Conservation (phyloP, 1,139 yeast genomes). For the Pichia sp. region DNA sequence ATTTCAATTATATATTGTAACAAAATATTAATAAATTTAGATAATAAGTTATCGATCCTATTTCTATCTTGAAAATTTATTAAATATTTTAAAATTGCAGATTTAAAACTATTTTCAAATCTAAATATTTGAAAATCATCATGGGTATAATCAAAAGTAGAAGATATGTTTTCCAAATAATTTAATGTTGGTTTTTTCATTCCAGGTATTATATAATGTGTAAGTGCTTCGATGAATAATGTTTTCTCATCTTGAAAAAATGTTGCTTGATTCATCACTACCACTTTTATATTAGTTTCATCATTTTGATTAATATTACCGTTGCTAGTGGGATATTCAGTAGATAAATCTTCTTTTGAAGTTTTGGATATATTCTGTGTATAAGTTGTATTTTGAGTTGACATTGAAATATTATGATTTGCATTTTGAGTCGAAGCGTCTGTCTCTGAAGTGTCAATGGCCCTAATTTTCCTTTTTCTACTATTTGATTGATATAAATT, state of each 20-base stretch:
- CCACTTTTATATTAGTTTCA: slow-evolving; percentile 13
- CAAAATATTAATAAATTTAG: slow-evolving; percentile 38
- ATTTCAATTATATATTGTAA: slow-evolving; percentile 31
- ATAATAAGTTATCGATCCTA: slow-evolving; percentile 41
- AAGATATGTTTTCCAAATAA: slow-evolving; percentile 42
- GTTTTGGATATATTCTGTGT: not conserved
- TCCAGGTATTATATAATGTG: slow-evolving; percentile 42
- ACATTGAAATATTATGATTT: slow-evolving; percentile 1
- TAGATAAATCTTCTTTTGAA: not conserved
- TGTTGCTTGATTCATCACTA: slow-evolving; percentile 27
- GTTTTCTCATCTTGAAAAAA: slow-evolving; percentile 35
- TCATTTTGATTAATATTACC: not conserved
- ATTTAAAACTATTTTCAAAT: slow-evolving; percentile 28
- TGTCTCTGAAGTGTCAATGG: slow-evolving; percentile 8
- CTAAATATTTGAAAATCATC: slow-evolving; percentile 32
- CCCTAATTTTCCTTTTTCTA: slow-evolving; percentile 20
- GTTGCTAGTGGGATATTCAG: too few relatives aligned
- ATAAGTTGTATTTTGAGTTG: slow-evolving; percentile 7
- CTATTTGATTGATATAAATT: slow-evolving; percentile 19
- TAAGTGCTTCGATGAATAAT: slow-evolving; percentile 34
- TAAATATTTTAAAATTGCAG: slow-evolving; percentile 31
- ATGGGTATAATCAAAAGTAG: slow-evolving; percentile 33
- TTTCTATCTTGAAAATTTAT: slow-evolving; percentile 36
- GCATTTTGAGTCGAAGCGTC: slow-evolving; percentile 5
- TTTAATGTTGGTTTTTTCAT: slow-evolving; percentile 42